Conservation (phyloP, 805 yeast genomes). For the Saturnispora halmiae region DNA sequence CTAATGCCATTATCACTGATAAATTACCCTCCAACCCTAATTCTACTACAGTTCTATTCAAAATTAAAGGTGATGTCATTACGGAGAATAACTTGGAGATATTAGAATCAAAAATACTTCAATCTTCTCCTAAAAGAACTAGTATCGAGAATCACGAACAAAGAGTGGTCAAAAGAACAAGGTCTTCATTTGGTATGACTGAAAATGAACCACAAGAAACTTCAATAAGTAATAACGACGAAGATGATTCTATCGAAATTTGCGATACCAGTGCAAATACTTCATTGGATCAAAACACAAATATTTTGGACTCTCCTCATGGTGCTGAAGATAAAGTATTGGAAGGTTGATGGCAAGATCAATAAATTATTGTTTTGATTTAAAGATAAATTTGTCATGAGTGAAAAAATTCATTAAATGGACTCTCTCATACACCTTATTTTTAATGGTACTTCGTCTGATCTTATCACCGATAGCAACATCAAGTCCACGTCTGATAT, state of each 20-base stretch:
- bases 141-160: not conserved
- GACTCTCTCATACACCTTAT: no score
- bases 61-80: slow-evolving; percentile 5
- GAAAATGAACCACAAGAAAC: slow-evolving; percentile 2
- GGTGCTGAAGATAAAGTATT: not conserved
- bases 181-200: not conserved
- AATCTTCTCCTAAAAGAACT: slow-evolving; percentile 8
- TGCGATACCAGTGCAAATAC: not conserved
- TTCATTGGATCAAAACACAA: not conserved
- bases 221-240: not conserved
- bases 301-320: not conserved
- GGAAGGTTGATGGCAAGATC: no score
- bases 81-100: slow-evolving; percentile 1
- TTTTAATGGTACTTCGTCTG: not conserved
- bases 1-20: not conserved
- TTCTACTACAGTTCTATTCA: slow-evolving; percentile 1
- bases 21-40: no score
- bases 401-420: no score
- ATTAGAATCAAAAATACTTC: slow-evolving; percentile 1
- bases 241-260: not conserved
- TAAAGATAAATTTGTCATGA: no score
- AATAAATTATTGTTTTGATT: no score
- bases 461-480: not conserved
- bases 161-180: slow-evolving; percentile 5
- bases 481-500: no score